Percentiles rank a stretch among this genome's conserved stretches.
Conservation (phyloP, 805 yeast genomes). For the Debaryomyces castellii region DNA sequence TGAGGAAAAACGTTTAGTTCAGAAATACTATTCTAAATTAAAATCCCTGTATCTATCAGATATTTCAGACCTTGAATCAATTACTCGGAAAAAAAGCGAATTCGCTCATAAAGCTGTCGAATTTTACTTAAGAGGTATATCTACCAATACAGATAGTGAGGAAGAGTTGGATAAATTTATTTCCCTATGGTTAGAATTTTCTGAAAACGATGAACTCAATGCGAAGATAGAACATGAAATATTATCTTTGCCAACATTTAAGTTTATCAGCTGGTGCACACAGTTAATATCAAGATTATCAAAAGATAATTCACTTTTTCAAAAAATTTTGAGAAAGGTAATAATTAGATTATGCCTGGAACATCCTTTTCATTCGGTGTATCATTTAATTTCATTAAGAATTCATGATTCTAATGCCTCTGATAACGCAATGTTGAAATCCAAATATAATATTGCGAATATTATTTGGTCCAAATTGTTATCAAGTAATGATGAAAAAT, state of each 20-base stretch:
- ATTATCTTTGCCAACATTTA: slow-evolving; percentile 50
- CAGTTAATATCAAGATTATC: slow-evolving; percentile 75
- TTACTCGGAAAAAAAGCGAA: slow-evolving; percentile 35
- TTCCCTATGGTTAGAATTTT: slow-evolving; percentile 77
- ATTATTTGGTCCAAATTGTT: slow-evolving; percentile 43
- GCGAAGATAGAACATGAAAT: slow-evolving; percentile 37
- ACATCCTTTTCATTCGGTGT: slow-evolving; percentile 76
- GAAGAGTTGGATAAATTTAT: slow-evolving; percentile 73
- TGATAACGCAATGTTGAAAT: slow-evolving; percentile 33
- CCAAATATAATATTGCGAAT: slow-evolving; percentile 49
- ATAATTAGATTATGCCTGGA: slow-evolving; percentile 46
- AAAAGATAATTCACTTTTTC: slow-evolving; percentile 52
- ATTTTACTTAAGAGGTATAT: slow-evolving; percentile 58
- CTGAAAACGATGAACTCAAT: slow-evolving; percentile 46
- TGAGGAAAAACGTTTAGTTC: slow-evolving; percentile 52
- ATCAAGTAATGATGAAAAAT: slow-evolving; percentile 20
- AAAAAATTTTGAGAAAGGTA: slow-evolving; percentile 47
- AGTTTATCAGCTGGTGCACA: slow-evolving; percentile 76
- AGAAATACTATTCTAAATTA: slow-evolving; percentile 50
- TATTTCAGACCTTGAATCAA: slow-evolving; percentile 38
- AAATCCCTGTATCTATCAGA: slow-evolving; percentile 51
- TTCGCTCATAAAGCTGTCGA: slow-evolving; percentile 56
- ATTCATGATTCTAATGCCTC: slow-evolving; percentile 38
- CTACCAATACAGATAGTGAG: slow-evolving; percentile 40
- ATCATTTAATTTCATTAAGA: slow-evolving; percentile 58